Percentiles rank a stretch among this genome's conserved stretches.
These are phyloP conservation scores for Hyaloperonospora brassicae DNA, from an alignment of 352 stramenopile species.

Conservation along the genomic window DNA sequence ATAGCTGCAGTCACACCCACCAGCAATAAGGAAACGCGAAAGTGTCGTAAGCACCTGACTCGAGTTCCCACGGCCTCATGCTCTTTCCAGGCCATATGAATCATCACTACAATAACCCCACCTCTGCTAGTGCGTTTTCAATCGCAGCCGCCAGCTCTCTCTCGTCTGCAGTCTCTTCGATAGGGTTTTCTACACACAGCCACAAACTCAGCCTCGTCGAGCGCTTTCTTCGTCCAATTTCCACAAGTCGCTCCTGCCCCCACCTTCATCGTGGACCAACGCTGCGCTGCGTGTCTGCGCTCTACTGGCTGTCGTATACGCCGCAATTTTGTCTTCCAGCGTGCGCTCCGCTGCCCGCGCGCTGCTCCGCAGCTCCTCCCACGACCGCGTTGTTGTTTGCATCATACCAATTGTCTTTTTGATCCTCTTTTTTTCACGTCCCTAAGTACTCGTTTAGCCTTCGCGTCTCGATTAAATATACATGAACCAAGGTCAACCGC, in stretches of 20 bases:
- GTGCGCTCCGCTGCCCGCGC: constrained; percentile 64
- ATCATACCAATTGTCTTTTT: constrained; percentile 28
- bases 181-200: constrained; percentile 50
- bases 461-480: background rate
- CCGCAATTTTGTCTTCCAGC: constrained; percentile 76
- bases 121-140: constrained; percentile 57
- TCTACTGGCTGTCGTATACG: constrained; percentile 58
- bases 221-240: constrained; percentile 2
- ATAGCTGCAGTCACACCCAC: constrained; percentile 35
- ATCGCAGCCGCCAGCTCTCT: constrained; percentile 65
- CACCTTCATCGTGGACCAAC: constrained; percentile 57
- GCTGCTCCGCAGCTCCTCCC: constrained; percentile 68
- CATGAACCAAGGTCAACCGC: background rate
- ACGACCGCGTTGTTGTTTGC: constrained; percentile 53
- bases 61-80: background rate
- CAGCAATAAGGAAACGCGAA: background rate
- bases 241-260: background rate
- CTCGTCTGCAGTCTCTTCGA: constrained; percentile 46
- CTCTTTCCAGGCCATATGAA: background rate
- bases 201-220: background rate
- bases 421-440: too few species aligned
- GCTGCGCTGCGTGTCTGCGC: constrained; percentile 26
- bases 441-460: too few species aligned
- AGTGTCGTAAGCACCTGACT: background rate
- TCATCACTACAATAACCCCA: constrained; percentile 18